phyloP scores from a whole-genome alignment of 2,329 filamentous ascomycete genomes.

The Fusarium cicatricum region DNA sequence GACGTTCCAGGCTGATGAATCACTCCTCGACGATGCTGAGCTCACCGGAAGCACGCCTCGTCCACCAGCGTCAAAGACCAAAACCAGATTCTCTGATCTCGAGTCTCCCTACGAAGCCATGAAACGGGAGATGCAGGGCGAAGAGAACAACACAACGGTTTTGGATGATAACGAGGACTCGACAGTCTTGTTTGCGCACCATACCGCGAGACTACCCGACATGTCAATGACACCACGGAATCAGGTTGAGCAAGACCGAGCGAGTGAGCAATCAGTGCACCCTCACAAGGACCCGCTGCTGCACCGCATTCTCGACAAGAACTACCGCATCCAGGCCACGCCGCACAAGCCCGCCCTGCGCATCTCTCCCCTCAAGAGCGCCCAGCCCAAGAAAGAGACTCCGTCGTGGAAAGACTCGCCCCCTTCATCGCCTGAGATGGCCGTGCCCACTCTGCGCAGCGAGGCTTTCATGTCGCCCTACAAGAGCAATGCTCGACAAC shows the following conservation, averaged over 20 bases:
- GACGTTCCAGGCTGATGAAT: constrained; percentile 63
- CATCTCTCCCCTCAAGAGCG: constrained; percentile 56
- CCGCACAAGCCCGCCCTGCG: constrained; percentile 69
- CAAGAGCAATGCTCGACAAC: constrained; percentile 54
- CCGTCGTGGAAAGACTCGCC: constrained; percentile 65
- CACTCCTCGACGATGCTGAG: constrained; percentile 71
- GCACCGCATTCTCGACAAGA: constrained; percentile 94
- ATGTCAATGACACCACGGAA: constrained; percentile 70
- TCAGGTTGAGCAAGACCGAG: constrained; percentile 47
- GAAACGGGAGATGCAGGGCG: constrained; percentile 69
- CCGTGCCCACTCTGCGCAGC: constrained; percentile 81
- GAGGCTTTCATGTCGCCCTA: constrained; percentile 86
- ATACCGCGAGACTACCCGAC: constrained; percentile 64
- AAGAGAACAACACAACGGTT: constrained; percentile 49
- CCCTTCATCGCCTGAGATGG: constrained; percentile 78
- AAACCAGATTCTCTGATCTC: constrained; percentile 68
- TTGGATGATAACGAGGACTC: constrained; percentile 54
- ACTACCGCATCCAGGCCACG: constrained; percentile 91
- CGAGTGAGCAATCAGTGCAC: constrained; percentile 47
- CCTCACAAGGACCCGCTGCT: constrained; percentile 76
- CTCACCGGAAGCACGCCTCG: constrained; percentile 75
- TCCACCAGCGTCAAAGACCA: constrained; percentile 59
- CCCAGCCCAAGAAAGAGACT: constrained; percentile 47
- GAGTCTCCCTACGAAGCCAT: constrained; percentile 81
- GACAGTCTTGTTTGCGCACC: constrained; percentile 60